Conservation (phyloP, 75 land plant genomes). For the Pseudotsuga menziesii region DNA sequence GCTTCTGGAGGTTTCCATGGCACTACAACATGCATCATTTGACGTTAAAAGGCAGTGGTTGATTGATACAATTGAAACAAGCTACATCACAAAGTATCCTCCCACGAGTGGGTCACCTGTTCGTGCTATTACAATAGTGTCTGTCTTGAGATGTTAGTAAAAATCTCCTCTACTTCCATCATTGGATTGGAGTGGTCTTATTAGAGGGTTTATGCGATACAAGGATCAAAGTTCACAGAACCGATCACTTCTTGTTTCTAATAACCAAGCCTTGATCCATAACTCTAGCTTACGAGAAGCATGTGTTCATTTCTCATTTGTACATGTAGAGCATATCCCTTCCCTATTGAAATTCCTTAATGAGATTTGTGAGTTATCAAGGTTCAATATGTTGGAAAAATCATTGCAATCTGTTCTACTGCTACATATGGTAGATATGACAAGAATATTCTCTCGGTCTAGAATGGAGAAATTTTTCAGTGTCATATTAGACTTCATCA, state of each 20-base stretch:
- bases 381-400: slow-evolving; percentile 54
- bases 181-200: slow-evolving; percentile 69
- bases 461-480: slow-evolving; percentile 51
- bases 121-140: slow-evolving; percentile 14
- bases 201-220: slow-evolving; percentile 57
- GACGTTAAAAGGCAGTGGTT: slow-evolving; percentile 60
- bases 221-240: slow-evolving; percentile 22
- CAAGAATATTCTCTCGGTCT: slow-evolving; percentile 50
- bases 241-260: not conserved
- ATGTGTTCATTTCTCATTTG: slow-evolving; percentile 53
- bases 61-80: slow-evolving; percentile 50
- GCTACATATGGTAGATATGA: slow-evolving; percentile 34
- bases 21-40: slow-evolving; percentile 33
- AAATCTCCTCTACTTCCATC: slow-evolving; percentile 66
- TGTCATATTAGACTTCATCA: slow-evolving; percentile 39
- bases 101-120: slow-evolving; percentile 22
- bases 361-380: slow-evolving; percentile 60
- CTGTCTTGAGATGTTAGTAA: slow-evolving; percentile 52
- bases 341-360: slow-evolving; percentile 53
- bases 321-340: slow-evolving; percentile 46
- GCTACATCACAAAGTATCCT: slow-evolving; percentile 53
- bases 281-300: slow-evolving; percentile 32
- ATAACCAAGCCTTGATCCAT: slow-evolving; percentile 4
- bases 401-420: slow-evolving; percentile 46
- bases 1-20: slow-evolving; percentile 56